Evolutionary conservation across 768 basidiomycete genomes (phyloP), one percentile per base, ranked within the genome.

Genomic region (Hebeloma cylindrosporum): DNA sequence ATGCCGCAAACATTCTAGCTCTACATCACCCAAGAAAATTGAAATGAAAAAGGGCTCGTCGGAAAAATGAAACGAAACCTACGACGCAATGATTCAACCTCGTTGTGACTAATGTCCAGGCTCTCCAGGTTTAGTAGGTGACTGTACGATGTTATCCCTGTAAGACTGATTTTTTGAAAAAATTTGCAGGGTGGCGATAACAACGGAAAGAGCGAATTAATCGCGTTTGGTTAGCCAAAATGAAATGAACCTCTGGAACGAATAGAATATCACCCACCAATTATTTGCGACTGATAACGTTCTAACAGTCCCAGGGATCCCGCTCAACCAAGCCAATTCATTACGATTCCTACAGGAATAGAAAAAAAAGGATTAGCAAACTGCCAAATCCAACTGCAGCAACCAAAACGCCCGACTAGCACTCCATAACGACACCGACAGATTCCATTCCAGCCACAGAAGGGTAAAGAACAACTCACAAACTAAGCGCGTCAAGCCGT

Each of bases 101-200:
- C 79, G 64, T 98, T 98, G 58, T 80, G 65, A 63, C 91, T 93
- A 50, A 99, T 82, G 68, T 99, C 93, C 59, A 99, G 76, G 57
- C 78, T 80, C 67, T 93, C 91, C 30, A 99, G 75, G 61, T 90
- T 88, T 26, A 75, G 70, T 57, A 99, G 73, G 65, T 97, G 93
- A 61, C 77, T 76, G 66, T 91, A 95, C 18, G 93, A 92, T 25
- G 93, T 93, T 53, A 94, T 69, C 51, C 82, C 79, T 56, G 90
- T 88, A 55, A 98, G 74, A 54, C 90, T 91, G 27, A 8, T n/a
- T 13, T 23, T 17, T 13, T 9, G 10, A 16, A 17, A 31, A 5
- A 3, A n/a, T 31, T 31, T 31, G 30, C 13, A 17, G 13, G 8
- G 30, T 8, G 17, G n/a, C 17, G 17, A 17, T n/a, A 31, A 16